Evolutionary conservation across 768 basidiomycete species (phyloP).

Genomic region (Boletales sp.): DNA sequence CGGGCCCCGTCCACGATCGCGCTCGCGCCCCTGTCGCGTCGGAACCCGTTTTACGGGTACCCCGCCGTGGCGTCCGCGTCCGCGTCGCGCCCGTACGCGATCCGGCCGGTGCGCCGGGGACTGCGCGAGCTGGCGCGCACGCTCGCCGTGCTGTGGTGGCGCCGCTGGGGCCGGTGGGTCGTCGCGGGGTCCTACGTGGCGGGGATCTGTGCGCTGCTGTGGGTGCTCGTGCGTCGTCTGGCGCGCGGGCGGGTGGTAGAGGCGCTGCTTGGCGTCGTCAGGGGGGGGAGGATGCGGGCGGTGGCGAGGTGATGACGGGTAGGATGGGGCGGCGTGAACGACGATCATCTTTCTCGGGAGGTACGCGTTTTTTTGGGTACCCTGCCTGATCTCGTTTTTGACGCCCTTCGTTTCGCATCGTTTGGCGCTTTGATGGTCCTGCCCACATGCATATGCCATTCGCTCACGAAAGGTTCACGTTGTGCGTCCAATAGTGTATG

Average conservation of each 20-base stretch:
- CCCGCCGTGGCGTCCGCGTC: constrained; percentile 39
- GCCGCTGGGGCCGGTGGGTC: constrained; percentile 50
- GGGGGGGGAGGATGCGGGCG: not conserved
- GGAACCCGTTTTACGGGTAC: constrained; percentile 78
- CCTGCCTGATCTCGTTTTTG: too few relatives aligned
- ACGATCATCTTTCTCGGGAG: too few relatives aligned
- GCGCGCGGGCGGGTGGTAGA: too few relatives aligned
- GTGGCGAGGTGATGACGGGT: not conserved
- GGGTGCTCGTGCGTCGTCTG: constrained; percentile 18
- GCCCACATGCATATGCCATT: too few relatives aligned
- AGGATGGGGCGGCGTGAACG: too few relatives aligned
- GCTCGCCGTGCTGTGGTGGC: constrained; percentile 61
- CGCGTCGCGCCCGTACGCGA: constrained; percentile 30
- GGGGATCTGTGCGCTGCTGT: constrained; percentile 32
- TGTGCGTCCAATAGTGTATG: too few relatives aligned
- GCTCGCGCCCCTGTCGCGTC: constrained; percentile 52
- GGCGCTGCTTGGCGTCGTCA: not conserved
- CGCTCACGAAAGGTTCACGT: too few relatives aligned
- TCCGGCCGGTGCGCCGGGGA: constrained; percentile 61
- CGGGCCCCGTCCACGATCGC: constrained; percentile 10
- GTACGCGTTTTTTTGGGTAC: too few relatives aligned
- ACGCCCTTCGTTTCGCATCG: too few relatives aligned
- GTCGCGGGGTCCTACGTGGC: constrained; percentile 8
- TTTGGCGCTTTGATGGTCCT: too few relatives aligned
- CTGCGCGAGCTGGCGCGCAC: constrained; percentile 67